Conservation (phyloP, 2,329 filamentous ascomycete genomes). For the Biscogniauxia sp. region DNA sequence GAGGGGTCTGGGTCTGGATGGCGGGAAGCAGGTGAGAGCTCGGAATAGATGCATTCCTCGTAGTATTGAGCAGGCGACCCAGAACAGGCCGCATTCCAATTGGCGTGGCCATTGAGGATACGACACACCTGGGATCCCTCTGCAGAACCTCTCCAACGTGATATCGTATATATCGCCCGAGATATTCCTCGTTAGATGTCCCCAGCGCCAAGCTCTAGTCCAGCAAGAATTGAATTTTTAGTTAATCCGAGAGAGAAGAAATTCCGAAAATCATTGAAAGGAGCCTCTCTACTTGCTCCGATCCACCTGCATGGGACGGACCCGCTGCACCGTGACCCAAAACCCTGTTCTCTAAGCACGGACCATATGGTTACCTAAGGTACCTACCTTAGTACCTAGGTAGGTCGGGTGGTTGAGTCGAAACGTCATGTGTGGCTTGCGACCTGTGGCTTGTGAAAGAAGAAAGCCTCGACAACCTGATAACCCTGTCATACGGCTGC, state of each 20-base stretch:
- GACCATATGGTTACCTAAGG: no score
- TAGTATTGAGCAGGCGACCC: constrained; percentile 26
- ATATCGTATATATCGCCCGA: background rate
- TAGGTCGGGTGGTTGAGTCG: no score
- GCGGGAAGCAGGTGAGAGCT: constrained; percentile 14
- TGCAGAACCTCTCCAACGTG: constrained; percentile 1
- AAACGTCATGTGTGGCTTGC: no score
- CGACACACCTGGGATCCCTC: constrained; percentile 7
- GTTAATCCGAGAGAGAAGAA: background rate
- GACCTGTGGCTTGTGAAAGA: no score
- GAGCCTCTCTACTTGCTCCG: no score
- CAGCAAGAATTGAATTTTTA: background rate
- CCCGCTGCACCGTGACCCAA: no score
- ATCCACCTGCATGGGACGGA: no score
- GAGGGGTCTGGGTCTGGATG: constrained; percentile 9
- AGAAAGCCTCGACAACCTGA: no score
- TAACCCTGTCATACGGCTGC: no score
- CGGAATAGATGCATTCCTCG: constrained; percentile 13
- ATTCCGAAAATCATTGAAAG: background rate
- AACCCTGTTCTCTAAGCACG: no score
- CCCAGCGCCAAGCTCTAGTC: background rate
- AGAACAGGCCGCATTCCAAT: constrained; percentile 31
- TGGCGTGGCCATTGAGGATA: constrained; percentile 29
- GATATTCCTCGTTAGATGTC: background rate
- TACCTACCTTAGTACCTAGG: no score